Evolutionary conservation across 352 stramenopile genomes (phyloP).

Genomic region (Phytophthora constricta): DNA sequence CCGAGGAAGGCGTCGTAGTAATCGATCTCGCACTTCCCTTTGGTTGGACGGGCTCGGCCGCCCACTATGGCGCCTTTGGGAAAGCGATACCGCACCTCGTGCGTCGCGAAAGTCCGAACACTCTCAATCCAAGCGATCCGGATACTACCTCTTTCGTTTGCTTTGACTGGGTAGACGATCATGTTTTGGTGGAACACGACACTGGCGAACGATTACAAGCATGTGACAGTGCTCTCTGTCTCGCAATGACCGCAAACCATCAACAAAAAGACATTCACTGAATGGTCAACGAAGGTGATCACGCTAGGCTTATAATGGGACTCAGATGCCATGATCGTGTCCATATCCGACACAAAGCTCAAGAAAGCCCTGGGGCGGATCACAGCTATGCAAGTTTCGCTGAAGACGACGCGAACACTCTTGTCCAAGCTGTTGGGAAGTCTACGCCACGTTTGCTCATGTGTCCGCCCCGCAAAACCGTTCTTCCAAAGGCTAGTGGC

Average conservation of each 20-base stretch:
- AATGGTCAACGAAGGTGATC: background rate
- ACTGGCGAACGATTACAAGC: background rate
- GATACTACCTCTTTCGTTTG: background rate
- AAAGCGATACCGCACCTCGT: background rate
- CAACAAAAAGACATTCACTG: conserved; percentile 5
- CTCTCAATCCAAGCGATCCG: background rate
- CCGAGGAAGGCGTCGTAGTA: background rate
- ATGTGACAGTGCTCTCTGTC: background rate
- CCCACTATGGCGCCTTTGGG: background rate
- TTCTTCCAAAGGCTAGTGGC: background rate
- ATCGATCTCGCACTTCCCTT: background rate
- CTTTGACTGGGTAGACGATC: conserved; percentile 9
- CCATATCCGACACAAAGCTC: conserved; percentile 13
- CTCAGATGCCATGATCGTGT: background rate
- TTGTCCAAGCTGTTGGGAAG: background rate
- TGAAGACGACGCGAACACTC: background rate
- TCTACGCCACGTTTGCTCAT: background rate
- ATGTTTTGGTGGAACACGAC: background rate
- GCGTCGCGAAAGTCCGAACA: conserved; percentile 4
- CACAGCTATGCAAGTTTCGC: background rate
- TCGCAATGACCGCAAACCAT: background rate
- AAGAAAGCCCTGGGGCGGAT: background rate
- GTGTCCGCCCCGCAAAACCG: background rate
- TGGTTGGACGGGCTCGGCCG: background rate
- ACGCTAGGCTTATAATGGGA: background rate